Conservation (phyloP, 2,329 filamentous ascomycete species). For the Aureobasidium lini region DNA sequence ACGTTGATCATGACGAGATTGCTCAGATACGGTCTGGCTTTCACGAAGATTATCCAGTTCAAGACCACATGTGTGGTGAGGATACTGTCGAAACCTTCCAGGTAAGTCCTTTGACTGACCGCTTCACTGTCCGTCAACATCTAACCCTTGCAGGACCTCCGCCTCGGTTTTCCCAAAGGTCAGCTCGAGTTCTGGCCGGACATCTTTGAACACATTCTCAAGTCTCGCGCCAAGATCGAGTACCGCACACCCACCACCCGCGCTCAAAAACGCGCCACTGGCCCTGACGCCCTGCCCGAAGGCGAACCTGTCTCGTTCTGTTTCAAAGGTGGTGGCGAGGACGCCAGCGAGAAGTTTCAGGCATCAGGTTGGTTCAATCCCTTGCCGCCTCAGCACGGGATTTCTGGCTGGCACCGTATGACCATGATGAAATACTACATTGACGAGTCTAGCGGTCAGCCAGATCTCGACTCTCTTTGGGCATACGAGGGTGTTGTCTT, state of each 20-base stretch:
- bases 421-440: conserved; percentile 48
- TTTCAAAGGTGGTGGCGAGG: conserved; percentile 33
- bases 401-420: conserved; percentile 48
- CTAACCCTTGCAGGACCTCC: conserved; percentile 23
- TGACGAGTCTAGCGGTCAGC: conserved; percentile 12
- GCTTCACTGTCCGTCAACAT: not conserved
- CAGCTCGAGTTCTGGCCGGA: conserved; percentile 28
- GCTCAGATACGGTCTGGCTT: conserved; percentile 19
- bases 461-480: conserved; percentile 33
- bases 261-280: conserved; percentile 21
- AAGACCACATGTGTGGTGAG: conserved; percentile 29
- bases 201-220: conserved; percentile 34
- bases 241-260: conserved; percentile 22
- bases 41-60: conserved; percentile 16
- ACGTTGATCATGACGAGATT: conserved; percentile 28
- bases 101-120: conserved; percentile 17
- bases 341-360: conserved; percentile 27
- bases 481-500: conserved; percentile 44
- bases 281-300: not conserved
- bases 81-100: conserved; percentile 24
- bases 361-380: conserved; percentile 43
- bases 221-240: conserved; percentile 25
- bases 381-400: conserved; percentile 40
- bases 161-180: conserved; percentile 25
- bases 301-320: conserved; percentile 22